Evolutionary conservation across 192 early-diverging fungal species (phyloP).

Genomic region (Dissophora ornata): DNA sequence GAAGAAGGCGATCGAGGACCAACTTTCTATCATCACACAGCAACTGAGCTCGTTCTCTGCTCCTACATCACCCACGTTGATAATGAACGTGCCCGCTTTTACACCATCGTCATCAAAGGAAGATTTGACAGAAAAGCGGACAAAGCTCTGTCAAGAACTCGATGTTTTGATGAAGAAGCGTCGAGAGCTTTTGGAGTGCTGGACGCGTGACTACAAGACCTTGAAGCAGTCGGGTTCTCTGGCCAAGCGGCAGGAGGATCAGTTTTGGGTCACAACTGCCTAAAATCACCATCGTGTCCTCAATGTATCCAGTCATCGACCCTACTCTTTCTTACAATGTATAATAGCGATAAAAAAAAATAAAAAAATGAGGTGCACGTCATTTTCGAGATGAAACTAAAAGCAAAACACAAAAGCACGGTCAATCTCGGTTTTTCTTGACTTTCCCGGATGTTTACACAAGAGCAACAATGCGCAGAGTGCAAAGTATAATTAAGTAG

Average conservation of each 20-base stretch:
- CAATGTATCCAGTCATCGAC: too few species aligned
- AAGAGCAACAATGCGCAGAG: too few species aligned
- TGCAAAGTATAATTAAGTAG: too few species aligned
- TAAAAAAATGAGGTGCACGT: slow-evolving; percentile 7
- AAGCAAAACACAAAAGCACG: slow-evolving; percentile 1
- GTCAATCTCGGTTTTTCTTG: too few species aligned
- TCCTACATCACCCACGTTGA: slow-evolving; percentile 8
- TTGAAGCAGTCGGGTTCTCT: slow-evolving; percentile 50
- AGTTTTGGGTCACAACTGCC: slow-evolving; percentile 49
- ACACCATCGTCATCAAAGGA: slow-evolving; percentile 7
- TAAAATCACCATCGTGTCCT: slow-evolving; percentile 22
- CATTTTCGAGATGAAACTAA: too few species aligned
- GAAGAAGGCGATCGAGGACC: slow-evolving; percentile 44
- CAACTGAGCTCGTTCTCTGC: slow-evolving; percentile 20
- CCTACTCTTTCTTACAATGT: slow-evolving; percentile 2
- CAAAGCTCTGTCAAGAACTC: slow-evolving; percentile 24
- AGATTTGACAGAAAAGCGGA: slow-evolving; percentile 24
- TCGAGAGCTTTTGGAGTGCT: slow-evolving; percentile 44
- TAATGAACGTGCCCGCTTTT: background rate
- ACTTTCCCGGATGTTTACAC: too few species aligned
- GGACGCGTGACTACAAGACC: slow-evolving; percentile 51
- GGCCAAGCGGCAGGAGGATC: slow-evolving; percentile 35
- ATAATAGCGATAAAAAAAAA: slow-evolving; percentile 22
- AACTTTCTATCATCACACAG: slow-evolving; percentile 29
- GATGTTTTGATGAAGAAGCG: slow-evolving; percentile 37